Conservation (phyloP, 2,329 filamentous ascomycete species). For the Stagonosporopsis tanaceti region DNA sequence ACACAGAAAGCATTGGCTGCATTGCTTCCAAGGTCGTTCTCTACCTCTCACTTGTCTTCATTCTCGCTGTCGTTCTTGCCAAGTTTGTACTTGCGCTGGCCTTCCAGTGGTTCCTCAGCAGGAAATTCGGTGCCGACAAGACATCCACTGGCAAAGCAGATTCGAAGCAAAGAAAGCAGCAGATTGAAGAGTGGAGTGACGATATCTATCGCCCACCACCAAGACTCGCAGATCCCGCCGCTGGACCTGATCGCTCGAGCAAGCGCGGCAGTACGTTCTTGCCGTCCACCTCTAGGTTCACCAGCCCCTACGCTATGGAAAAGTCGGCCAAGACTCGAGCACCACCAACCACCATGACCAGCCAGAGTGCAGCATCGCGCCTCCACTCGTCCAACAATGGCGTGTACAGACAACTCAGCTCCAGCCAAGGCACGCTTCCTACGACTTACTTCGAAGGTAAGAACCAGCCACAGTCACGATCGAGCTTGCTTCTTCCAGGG, state of each 20-base stretch:
- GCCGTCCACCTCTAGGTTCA: conserved; percentile 93
- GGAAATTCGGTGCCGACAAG: conserved; percentile 82
- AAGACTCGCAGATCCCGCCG: conserved; percentile 76
- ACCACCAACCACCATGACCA: conserved; percentile 93
- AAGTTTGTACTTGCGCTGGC: conserved; percentile 89
- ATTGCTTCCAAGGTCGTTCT: conserved; percentile 97
- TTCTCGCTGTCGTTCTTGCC: conserved; percentile 83
- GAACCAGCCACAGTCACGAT: conserved; percentile 46
- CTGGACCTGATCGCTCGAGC: conserved; percentile 72
- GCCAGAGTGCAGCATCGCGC: conserved; percentile 78
- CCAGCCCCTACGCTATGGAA: conserved; percentile 84
- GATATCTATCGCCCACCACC: conserved; percentile 94
- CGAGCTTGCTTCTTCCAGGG: conserved; percentile 54
- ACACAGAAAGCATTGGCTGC: conserved; percentile 95
- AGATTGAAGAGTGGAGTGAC: conserved; percentile 98
- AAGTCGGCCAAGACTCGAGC: conserved; percentile 60
- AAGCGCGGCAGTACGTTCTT: conserved; percentile 86
- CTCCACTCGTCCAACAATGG: conserved; percentile 71
- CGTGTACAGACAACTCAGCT: conserved; percentile 71
- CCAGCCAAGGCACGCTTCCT: conserved; percentile 64
- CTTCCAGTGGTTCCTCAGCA: conserved; percentile 96
- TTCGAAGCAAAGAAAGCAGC: conserved; percentile 82
- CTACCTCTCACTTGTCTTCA: conserved; percentile 90
- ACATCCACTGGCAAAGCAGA: conserved; percentile 79
- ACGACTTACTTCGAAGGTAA: conserved; percentile 50